Conservation (phyloP, 163 green algal species). For the Chloromonas sp. region DNA sequence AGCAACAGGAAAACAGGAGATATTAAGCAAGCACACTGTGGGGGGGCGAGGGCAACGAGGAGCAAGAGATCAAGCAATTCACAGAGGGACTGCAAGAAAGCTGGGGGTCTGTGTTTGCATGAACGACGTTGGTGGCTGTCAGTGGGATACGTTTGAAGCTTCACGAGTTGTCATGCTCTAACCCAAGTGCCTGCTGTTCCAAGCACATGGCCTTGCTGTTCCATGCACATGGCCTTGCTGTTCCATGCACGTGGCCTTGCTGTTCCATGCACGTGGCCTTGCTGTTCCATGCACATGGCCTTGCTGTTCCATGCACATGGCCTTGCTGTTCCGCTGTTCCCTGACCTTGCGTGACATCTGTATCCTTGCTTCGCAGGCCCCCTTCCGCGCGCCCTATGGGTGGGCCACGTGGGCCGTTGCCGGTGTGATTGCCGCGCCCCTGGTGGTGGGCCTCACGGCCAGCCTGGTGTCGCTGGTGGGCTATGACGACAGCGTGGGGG, state of each 20-base stretch:
- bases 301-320: not conserved
- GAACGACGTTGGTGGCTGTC: no score
- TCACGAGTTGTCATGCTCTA: no score
- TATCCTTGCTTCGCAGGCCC: constrained; percentile 13
- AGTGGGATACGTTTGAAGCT: no score
- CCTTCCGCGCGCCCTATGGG: constrained; percentile 56
- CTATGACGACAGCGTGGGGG: constrained; percentile 37
- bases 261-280: not conserved
- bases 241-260: not conserved
- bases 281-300: not conserved
- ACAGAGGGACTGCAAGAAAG: no score
- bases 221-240: not conserved
- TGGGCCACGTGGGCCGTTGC: constrained; percentile 74
- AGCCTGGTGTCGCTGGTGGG: constrained; percentile 34
- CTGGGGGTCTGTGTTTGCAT: no score
- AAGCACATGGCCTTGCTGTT: not conserved
- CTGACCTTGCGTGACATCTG: not conserved
- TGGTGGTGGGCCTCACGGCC: constrained; percentile 53
- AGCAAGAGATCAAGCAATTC: no score
- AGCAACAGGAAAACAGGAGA: no score
- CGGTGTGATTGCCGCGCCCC: constrained; percentile 51
- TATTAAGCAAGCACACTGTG: no score
- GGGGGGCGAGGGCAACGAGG: no score
- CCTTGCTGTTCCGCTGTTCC: not conserved
- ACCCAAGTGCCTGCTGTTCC: no score